A percentile compares a stretch with the other conserved stretches of the same genome.
phyloP scores from a whole-genome alignment of 768 basidiomycete genomes.

The Agaricus sinodeliciosus region DNA sequence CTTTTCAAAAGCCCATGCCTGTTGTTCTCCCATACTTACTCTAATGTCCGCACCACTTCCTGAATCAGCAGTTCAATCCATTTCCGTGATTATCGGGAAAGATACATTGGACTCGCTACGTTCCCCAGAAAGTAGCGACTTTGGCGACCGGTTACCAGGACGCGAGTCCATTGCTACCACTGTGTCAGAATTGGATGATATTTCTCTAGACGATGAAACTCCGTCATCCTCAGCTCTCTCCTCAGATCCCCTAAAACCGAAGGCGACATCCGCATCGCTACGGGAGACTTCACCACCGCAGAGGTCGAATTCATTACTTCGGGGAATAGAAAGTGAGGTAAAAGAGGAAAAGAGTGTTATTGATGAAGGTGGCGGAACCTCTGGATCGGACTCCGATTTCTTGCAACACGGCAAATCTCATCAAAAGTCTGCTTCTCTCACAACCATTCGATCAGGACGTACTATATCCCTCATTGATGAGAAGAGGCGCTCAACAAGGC shows the following conservation, averaged over 20 bases:
- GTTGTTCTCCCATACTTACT: not conserved
- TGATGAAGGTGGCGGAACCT: conserved; percentile 9
- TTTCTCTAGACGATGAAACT: conserved; percentile 40
- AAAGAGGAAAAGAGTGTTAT: not conserved
- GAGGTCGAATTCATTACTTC: not conserved
- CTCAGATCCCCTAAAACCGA: not conserved
- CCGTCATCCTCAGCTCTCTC: conserved; percentile 26
- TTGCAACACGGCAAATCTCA: conserved; percentile 28
- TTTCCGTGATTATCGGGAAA: conserved; percentile 1
- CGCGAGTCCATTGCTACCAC: conserved; percentile 35
- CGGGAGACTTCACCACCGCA: not conserved
- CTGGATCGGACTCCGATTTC: conserved; percentile 2
- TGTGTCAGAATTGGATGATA: conserved; percentile 61
- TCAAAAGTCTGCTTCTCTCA: conserved; percentile 58
- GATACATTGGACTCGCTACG: conserved; percentile 38
- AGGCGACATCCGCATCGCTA: not conserved
- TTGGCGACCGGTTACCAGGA: conserved; percentile 21
- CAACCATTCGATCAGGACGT: conserved; percentile 46
- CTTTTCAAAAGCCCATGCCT: not conserved
- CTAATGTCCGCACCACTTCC: conserved; percentile 2
- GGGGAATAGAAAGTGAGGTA: not conserved
- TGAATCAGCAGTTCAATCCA: not conserved
- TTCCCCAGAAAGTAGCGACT: conserved; percentile 35
- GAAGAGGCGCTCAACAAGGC: conserved; percentile 32
- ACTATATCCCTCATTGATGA: conserved; percentile 22